These are phyloP conservation scores for Heteromeles arbutifolia DNA, from an alignment of 306 rosid species.

Conservation along the genomic window DNA sequence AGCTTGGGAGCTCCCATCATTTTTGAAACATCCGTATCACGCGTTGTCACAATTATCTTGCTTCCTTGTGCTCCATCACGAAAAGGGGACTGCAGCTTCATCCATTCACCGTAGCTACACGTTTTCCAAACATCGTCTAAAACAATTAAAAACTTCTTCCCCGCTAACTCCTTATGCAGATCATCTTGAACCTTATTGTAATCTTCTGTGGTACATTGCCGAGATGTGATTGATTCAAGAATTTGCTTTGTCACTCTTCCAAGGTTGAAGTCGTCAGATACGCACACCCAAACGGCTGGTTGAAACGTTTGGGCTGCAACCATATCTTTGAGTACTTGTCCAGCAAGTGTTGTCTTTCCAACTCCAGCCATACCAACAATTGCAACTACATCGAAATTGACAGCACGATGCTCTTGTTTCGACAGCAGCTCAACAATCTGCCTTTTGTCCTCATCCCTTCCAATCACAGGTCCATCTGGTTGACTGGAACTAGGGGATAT, in stretches of 20 bases:
- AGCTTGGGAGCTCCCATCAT: background rate
- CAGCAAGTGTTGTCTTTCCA: constrained; percentile 1
- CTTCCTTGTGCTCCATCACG: background rate
- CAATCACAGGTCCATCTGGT: constrained; percentile 6
- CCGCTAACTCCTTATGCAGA: background rate
- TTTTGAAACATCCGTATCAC: constrained; percentile 11
- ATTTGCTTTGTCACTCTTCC: background rate
- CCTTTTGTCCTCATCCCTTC: constrained; percentile 9
- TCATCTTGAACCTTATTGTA: background rate
- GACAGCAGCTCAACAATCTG: background rate
- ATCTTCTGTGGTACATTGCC: background rate
- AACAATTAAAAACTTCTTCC: constrained; percentile 6
- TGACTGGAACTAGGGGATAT: background rate
- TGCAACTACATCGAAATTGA: background rate
- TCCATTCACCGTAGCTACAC: background rate
- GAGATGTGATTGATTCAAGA: background rate
- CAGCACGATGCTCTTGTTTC: background rate
- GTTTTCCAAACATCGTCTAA: constrained; percentile 25
- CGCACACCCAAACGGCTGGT: background rate
- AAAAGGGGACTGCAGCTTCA: background rate
- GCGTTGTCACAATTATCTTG: constrained; percentile 23
- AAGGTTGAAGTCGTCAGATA: background rate
- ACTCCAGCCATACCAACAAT: constrained; percentile 3
- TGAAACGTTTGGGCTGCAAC: background rate
- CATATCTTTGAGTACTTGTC: background rate